phyloP scores from a whole-genome alignment of 1,284 basidiomycete genomes.

The Bjerkandera adusta region DNA sequence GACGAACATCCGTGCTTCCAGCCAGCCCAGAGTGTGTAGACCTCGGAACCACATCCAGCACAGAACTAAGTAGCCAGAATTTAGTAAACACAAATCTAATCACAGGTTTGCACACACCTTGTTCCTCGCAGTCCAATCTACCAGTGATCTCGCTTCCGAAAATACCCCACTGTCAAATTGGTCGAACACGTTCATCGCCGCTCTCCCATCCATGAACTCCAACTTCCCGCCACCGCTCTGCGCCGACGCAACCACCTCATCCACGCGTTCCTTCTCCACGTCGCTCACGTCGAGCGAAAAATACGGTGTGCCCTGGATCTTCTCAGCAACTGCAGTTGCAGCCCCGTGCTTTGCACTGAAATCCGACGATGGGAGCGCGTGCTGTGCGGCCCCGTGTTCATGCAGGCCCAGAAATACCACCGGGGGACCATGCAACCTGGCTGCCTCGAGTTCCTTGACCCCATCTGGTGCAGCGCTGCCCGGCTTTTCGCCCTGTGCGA shows the following conservation, averaged over 20 bases:
- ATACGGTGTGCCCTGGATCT: constrained; percentile 72
- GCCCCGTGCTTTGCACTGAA: constrained; percentile 41
- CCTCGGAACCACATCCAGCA: constrained; percentile 80
- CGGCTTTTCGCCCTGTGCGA: constrained; percentile 61
- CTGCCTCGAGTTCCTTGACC: constrained; percentile 57
- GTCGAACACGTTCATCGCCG: constrained; percentile 54
- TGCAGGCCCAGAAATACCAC: constrained; percentile 79
- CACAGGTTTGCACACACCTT: constrained; percentile 44
- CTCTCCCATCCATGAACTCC: constrained; percentile 70
- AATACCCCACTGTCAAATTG: constrained; percentile 70
- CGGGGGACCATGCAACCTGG: constrained; percentile 58
- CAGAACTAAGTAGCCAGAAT: constrained; percentile 65
- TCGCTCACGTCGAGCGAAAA: constrained; percentile 77
- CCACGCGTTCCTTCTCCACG: constrained; percentile 43
- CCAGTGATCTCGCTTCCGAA: constrained; percentile 74
- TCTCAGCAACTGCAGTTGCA: constrained; percentile 45
- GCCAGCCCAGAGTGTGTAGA: constrained; percentile 91
- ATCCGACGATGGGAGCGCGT: constrained; percentile 60
- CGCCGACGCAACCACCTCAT: constrained; percentile 40
- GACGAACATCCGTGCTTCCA: constrained; percentile 90
- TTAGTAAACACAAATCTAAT: constrained; percentile 3
- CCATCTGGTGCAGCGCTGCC: constrained; percentile 42
- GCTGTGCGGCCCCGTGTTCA: constrained; percentile 46
- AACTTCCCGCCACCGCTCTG: constrained; percentile 39
- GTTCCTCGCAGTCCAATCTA: constrained; percentile 89